Conservation (phyloP, 768 basidiomycete species). For the Gymnopilus junonius region DNA sequence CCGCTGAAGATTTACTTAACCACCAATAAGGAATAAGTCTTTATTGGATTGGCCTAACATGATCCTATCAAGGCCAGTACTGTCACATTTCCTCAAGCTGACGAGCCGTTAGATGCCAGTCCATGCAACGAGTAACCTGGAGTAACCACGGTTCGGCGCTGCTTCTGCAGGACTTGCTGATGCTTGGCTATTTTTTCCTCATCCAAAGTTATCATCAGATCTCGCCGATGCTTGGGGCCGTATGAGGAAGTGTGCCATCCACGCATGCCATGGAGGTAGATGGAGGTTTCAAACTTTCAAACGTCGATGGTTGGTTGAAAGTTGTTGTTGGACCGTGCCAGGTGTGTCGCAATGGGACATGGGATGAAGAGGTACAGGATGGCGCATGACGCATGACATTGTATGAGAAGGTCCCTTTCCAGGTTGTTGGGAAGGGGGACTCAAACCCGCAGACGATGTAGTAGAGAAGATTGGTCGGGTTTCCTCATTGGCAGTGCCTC, state of each 20-base stretch:
- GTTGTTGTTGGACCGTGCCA: neutral
- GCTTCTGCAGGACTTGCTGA: neutral
- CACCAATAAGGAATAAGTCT: neutral
- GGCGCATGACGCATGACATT: too few relatives aligned
- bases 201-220: neutral
- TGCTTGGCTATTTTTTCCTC: neutral
- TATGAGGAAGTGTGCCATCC: neutral
- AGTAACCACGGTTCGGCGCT: neutral
- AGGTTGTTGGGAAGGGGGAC: neutral
- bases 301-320: too few relatives aligned
- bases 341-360: too few relatives aligned
- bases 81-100: neutral
- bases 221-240: neutral
- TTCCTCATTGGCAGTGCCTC: neutral
- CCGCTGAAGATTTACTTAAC: neutral
- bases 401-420: too few relatives aligned
- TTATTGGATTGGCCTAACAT: neutral
- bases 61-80: neutral
- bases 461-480: neutral
- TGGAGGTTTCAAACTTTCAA: neutral
- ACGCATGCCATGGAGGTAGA: neutral
- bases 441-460: neutral
- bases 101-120: neutral
- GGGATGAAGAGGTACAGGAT: neutral
- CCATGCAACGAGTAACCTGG: neutral